Base-by-base conservation (phyloP, 345 rosid species). In the Eucalyptus dawsonii region DNA sequence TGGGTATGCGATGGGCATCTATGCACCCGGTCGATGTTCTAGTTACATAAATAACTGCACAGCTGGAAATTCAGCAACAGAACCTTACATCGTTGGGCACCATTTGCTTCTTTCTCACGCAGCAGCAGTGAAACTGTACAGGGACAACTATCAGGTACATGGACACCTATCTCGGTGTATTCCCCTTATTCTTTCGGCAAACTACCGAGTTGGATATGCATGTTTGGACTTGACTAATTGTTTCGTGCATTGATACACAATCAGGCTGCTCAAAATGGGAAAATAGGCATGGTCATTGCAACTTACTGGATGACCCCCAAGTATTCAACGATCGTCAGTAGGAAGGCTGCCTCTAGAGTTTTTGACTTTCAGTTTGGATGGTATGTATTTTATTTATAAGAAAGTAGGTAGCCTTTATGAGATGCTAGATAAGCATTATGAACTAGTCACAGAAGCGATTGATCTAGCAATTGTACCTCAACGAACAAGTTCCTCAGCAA, bases 51-150 rank as follows among this genome's bases (percentile, higher is more conserved):
- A 47, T n/a, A 93, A 91, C 29, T 95, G 96, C 89, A 88, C 89
- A 2, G 56, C 37, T 2, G 93, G 95, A 4, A 87, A 93, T 65
- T 93, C 95, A 4, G 92, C 91, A 6, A 92, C 93, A 0, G 93
- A 94, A 87, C 95, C 95, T 3, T 94, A 92, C 90, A 22, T 89
- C 11, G 94, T 89, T 5, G 90, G 88, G 1, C 94, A 94, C 87
- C 50, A 93, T 86, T 42, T 93, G 87, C 85, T 94, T 81, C 93
- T 94, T 22, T 90, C 93, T n/a, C 94, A 93, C 80, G 94, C 94
- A 7, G 65, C 87, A 21, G 93, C 93, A 2, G 93, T 88, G 40
- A 62, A 88, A 80, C 80, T 92, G 29, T 94, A 94, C 69, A 89
- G 65, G 85, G 24, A 88, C 25, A 93, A 92, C 27, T 92, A 94